These are phyloP conservation scores for Rosa persica DNA, from an alignment of 306 rosid species.

Conservation along the genomic window DNA sequence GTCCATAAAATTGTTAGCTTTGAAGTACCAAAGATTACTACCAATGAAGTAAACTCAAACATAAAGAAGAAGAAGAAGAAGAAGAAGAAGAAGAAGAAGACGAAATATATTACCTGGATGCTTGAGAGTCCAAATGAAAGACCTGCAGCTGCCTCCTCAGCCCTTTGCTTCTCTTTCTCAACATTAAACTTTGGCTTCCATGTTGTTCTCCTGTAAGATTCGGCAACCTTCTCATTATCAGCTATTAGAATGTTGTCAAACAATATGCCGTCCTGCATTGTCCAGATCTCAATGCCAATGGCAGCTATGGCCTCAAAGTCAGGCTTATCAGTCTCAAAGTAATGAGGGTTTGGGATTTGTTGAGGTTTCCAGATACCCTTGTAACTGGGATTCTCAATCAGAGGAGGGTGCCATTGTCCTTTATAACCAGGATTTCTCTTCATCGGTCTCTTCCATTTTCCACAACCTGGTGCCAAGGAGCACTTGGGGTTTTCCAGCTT, in stretches of 20 bases:
- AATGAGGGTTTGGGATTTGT: conserved; percentile 77
- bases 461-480: conserved; percentile 80
- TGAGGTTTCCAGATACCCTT: conserved; percentile 93
- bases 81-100: not conserved
- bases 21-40: too few relatives aligned
- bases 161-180: conserved; percentile 80
- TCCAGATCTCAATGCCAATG: conserved; percentile 96
- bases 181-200: conserved; percentile 84
- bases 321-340: conserved; percentile 69
- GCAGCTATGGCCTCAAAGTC: conserved; percentile 86
- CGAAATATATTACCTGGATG: conserved; percentile 46
- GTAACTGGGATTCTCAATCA: conserved; percentile 72
- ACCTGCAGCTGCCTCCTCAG: conserved; percentile 53
- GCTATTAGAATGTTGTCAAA: conserved; percentile 86
- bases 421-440: conserved; percentile 86
- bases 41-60: not conserved
- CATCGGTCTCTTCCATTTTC: conserved; percentile 88
- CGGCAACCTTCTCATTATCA: conserved; percentile 64
- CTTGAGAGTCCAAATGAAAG: conserved; percentile 59
- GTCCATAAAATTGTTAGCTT: not conserved
- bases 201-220: conserved; percentile 60
- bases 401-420: conserved; percentile 86
- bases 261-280: conserved; percentile 90
- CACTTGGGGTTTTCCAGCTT: conserved; percentile 74
- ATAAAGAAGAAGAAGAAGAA: not conserved